Percentiles rank a stretch among this genome's conserved stretches.
Evolutionary conservation across 2,329 filamentous ascomycete species (phyloP).

Genomic region (Alternaria sp.): DNA sequence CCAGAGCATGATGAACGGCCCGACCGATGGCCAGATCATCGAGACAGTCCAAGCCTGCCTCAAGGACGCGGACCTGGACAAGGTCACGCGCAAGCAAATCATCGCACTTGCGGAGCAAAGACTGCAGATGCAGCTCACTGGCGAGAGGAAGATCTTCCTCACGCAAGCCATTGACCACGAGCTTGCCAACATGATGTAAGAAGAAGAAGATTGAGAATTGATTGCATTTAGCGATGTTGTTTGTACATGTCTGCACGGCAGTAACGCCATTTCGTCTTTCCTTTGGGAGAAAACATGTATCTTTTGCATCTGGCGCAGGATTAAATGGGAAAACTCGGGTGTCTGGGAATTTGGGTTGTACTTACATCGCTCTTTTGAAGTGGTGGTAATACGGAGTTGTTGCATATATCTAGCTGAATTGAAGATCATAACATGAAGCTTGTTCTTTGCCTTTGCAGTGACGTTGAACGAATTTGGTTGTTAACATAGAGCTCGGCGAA

Average conservation of each 20-base stretch:
- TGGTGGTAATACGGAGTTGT: conserved; percentile 7
- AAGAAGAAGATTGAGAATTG: conserved; percentile 19
- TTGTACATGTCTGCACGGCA: conserved; percentile 19
- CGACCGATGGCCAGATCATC: conserved; percentile 79
- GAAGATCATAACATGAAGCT: not conserved
- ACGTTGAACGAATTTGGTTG: not conserved
- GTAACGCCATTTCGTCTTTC: conserved; percentile 10
- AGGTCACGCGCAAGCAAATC: conserved; percentile 96
- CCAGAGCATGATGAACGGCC: conserved; percentile 64
- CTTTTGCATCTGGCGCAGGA: conserved; percentile 8
- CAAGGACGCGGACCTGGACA: conserved; percentile 88
- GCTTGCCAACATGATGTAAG: conserved; percentile 84
- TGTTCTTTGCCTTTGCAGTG: not conserved
- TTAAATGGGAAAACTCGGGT: conserved; percentile 9
- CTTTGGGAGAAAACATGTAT: not conserved
- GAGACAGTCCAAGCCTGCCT: conserved; percentile 85
- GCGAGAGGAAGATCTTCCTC: conserved; percentile 86
- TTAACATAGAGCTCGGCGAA: not conserved
- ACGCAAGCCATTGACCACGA: conserved; percentile 93
- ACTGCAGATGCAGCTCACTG: conserved; percentile 84
- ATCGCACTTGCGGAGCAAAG: conserved; percentile 88
- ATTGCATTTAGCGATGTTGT: conserved; percentile 28
- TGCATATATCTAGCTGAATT: not conserved
- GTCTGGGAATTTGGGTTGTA: conserved; percentile 4
- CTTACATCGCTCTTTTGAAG: conserved; percentile 6